Conservation (phyloP, 2,329 filamentous ascomycete genomes). For the Bipolaris zeicola region DNA sequence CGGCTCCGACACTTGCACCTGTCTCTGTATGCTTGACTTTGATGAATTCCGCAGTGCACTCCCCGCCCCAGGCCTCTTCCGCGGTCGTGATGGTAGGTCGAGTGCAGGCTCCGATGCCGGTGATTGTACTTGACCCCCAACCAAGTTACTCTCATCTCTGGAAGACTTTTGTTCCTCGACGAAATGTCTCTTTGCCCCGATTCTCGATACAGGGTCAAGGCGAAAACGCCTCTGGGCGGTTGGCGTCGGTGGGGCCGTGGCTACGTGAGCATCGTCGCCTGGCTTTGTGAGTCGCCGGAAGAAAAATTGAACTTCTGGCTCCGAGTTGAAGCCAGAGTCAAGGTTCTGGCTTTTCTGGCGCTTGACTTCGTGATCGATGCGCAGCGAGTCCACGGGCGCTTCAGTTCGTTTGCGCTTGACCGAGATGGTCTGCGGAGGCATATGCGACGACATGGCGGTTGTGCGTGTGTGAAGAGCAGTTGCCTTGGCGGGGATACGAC, state of each 20-base stretch:
- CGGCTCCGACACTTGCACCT: slow-evolving; percentile 16
- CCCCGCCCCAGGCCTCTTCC: slow-evolving; percentile 39
- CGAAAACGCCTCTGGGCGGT: slow-evolving; percentile 31
- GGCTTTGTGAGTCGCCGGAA: slow-evolving; percentile 32
- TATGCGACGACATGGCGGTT: slow-evolving; percentile 2
- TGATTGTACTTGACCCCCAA: slow-evolving; percentile 9
- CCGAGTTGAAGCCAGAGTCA: neutral
- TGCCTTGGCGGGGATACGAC: too few relatives aligned
- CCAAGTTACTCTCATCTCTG: slow-evolving; percentile 1
- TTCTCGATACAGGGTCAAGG: slow-evolving; percentile 26
- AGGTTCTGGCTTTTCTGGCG: slow-evolving; percentile 25
- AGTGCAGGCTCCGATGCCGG: slow-evolving; percentile 6
- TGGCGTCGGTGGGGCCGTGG: slow-evolving; percentile 23
- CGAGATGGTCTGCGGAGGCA: slow-evolving; percentile 36
- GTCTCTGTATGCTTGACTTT: slow-evolving; percentile 9
- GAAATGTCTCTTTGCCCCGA: slow-evolving; percentile 28
- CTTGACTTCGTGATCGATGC: slow-evolving; percentile 34
- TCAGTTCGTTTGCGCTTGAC: slow-evolving; percentile 63
- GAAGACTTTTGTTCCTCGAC: slow-evolving; percentile 22
- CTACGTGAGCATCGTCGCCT: slow-evolving; percentile 16
- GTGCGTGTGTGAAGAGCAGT: neutral
- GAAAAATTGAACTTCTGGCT: slow-evolving; percentile 3
- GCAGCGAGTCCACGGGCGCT: slow-evolving; percentile 60
- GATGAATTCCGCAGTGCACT: slow-evolving; percentile 21
- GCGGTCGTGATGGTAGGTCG: slow-evolving; percentile 21